Percentiles rank a stretch among this genome's conserved stretches.
Evolutionary conservation across 1,139 yeast species (phyloP).

Genomic region (Saccharomyces hybrid): DNA sequence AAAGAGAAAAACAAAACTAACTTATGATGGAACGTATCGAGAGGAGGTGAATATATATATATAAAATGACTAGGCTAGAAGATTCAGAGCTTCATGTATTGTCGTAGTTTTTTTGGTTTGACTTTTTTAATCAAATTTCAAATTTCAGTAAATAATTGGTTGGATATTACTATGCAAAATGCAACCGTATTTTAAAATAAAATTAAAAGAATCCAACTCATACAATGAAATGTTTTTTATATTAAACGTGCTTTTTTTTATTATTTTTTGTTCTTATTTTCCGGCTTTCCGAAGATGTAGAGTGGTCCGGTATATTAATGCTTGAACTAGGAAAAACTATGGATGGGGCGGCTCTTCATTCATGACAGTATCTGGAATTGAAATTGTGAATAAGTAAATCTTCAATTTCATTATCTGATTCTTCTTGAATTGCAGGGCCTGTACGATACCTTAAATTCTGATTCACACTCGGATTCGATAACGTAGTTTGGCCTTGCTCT

Average conservation of each 20-base stretch:
- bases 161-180: neutral
- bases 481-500: neutral
- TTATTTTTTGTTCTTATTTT: neutral
- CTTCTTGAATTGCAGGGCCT: neutral
- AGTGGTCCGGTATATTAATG: neutral
- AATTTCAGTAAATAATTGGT: neutral
- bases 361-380: neutral
- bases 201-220: neutral
- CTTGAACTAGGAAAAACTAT: neutral
- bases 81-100: neutral
- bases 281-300: neutral
- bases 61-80: neutral
- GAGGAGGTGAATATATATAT: neutral
- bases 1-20: neutral
- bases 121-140: neutral
- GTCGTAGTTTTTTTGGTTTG: neutral
- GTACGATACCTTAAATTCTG: neutral
- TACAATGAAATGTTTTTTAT: too few relatives aligned
- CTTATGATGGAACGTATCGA: neutral
- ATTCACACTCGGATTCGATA: neutral
- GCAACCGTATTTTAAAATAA: neutral
- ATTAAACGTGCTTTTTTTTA: neutral
- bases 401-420: neutral
- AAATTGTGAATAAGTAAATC: neutral
- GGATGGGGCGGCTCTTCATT: neutral